Evolutionary conservation across 2,329 filamentous ascomycete species (phyloP).

Genomic region (Mycosphaerella sp.): DNA sequence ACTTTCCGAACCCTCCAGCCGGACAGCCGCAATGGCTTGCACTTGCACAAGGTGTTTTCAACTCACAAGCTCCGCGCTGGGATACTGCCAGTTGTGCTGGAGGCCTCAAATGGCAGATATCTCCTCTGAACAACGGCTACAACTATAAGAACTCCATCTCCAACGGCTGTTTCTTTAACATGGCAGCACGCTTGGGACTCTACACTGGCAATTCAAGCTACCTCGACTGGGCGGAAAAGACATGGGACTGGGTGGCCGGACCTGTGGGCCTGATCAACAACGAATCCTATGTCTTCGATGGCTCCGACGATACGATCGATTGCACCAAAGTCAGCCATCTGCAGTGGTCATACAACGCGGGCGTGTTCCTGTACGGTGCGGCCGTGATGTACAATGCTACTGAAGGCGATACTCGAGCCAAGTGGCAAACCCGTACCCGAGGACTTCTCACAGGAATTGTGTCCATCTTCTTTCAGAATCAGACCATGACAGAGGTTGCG

Average conservation of each 20-base stretch:
- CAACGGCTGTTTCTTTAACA: slow-evolving; percentile 48
- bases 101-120: slow-evolving; percentile 33
- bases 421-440: slow-evolving; percentile 23
- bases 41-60: slow-evolving; percentile 41
- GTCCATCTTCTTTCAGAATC: slow-evolving; percentile 36
- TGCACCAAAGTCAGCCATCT: slow-evolving; percentile 40
- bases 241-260: slow-evolving; percentile 34
- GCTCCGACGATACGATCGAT: slow-evolving; percentile 40
- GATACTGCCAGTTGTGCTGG: slow-evolving; percentile 35
- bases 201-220: slow-evolving; percentile 48
- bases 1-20: slow-evolving; percentile 41
- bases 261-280: slow-evolving; percentile 49
- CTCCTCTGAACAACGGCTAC: slow-evolving; percentile 46
- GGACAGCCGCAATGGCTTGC: slow-evolving; percentile 41
- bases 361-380: slow-evolving; percentile 41
- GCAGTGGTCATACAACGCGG: slow-evolving; percentile 45
- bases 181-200: slow-evolving; percentile 40
- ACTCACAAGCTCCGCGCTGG: slow-evolving; percentile 36
- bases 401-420: slow-evolving; percentile 16
- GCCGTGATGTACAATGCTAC: slow-evolving; percentile 43
- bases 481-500: slow-evolving; percentile 42
- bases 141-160: slow-evolving; percentile 46
- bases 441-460: slow-evolving; percentile 26
- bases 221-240: slow-evolving; percentile 52
- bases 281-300: slow-evolving; percentile 42